These are phyloP conservation scores for Xanthoparmelia taractica DNA, from an alignment of 495 filamentous ascomycete genomes.

Conservation along the genomic window DNA sequence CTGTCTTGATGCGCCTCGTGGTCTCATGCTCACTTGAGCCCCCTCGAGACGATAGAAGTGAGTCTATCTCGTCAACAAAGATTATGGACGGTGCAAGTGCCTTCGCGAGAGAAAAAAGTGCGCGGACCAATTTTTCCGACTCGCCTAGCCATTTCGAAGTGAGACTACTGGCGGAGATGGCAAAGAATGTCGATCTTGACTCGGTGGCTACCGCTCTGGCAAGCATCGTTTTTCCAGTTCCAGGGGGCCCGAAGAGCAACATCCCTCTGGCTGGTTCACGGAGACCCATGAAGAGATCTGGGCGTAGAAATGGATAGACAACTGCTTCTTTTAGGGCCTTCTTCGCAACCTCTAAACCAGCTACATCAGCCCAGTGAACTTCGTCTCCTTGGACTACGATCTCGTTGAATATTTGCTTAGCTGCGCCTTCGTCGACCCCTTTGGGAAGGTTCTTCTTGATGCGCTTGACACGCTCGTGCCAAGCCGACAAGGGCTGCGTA, in stretches of 20 bases:
- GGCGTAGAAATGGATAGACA: conserved; percentile 93
- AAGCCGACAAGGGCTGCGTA: conserved; percentile 33
- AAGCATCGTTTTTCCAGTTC: conserved; percentile 98
- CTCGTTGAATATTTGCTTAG: conserved; percentile 89
- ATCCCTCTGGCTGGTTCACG: conserved; percentile 92
- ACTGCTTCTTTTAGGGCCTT: conserved; percentile 90
- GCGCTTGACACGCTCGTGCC: conserved; percentile 46
- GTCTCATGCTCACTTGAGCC: conserved; percentile 87
- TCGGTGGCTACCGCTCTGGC: conserved; percentile 93
- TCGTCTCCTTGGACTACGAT: conserved; percentile 92
- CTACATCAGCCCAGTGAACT: conserved; percentile 92
- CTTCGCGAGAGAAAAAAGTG: conserved; percentile 95
- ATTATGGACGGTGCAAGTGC: conserved; percentile 98
- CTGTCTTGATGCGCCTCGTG: conserved; percentile 89
- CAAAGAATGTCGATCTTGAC: conserved; percentile 93
- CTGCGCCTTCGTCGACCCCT: conserved; percentile 72
- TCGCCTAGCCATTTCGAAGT: conserved; percentile 97
- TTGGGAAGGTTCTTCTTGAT: conserved; percentile 69
- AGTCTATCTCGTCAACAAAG: conserved; percentile 98
- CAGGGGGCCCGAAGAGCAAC: conserved; percentile 92
- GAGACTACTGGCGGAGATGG: conserved; percentile 85
- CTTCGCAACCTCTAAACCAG: conserved; percentile 85
- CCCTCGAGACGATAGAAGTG: conserved; percentile 74
- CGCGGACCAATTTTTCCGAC: conserved; percentile 93
- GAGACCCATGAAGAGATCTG: conserved; percentile 91